Evolutionary conservation across 2,329 filamentous ascomycete genomes (phyloP).

Genomic region (Diaporthe citri): DNA sequence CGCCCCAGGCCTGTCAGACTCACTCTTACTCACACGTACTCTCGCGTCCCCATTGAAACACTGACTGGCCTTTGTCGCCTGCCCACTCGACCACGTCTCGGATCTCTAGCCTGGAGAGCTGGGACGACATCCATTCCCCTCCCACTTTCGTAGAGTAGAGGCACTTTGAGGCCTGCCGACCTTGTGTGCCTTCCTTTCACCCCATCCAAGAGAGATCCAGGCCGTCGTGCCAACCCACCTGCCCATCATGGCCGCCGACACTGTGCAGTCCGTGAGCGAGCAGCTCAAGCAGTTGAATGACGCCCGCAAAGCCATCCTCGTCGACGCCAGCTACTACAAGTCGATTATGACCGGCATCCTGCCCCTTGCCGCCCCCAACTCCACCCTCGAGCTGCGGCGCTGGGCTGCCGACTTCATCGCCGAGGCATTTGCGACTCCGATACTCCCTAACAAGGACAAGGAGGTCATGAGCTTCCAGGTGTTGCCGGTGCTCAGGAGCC

Average conservation of each 20-base stretch:
- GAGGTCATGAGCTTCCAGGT: constrained; percentile 82
- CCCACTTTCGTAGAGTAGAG: constrained; percentile 39
- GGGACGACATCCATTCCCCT: background rate
- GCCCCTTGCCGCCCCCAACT: constrained; percentile 84
- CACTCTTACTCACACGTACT: background rate
- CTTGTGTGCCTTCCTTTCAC: constrained; percentile 29
- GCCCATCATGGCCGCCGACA: constrained; percentile 64
- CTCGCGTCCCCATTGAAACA: background rate
- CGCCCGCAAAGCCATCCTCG: constrained; percentile 89
- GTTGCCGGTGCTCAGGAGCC: constrained; percentile 79
- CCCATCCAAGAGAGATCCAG: background rate
- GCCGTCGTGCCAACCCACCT: constrained; percentile 10
- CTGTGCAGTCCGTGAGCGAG: constrained; percentile 71
- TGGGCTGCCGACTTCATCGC: constrained; percentile 98
- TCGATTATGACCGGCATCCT: constrained; percentile 93
- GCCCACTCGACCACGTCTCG: constrained; percentile 1
- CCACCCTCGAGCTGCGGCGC: constrained; percentile 85
- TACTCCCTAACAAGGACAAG: constrained; percentile 82
- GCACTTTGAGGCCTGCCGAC: constrained; percentile 30
- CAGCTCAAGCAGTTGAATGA: constrained; percentile 90
- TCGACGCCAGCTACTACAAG: constrained; percentile 88
- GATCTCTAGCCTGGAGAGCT: constrained; percentile 1
- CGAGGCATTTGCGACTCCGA: constrained; percentile 95
- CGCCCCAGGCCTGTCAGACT: constrained; percentile 4
- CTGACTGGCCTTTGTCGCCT: constrained; percentile 13